A percentile compares a stretch with the other conserved stretches of the same genome.
Evolutionary conservation across 306 rosid genomes (phyloP).

Genomic region (Cajanus cajan): DNA sequence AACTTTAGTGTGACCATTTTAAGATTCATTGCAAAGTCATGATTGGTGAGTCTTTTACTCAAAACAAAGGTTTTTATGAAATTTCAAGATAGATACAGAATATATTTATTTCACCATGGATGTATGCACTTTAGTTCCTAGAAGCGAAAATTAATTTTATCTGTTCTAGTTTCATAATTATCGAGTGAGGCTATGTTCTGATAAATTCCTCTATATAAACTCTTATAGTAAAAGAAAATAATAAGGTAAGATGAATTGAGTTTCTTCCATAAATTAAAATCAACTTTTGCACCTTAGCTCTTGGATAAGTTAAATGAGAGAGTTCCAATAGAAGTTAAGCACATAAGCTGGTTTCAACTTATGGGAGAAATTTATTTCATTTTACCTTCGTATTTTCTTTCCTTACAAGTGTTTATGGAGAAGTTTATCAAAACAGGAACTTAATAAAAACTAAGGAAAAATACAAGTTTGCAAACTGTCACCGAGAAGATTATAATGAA

Average conservation of each 20-base stretch:
- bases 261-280: background rate
- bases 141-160: background rate
- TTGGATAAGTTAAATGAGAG: background rate
- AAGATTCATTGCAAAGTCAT: background rate
- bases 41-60: background rate
- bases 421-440: background rate
- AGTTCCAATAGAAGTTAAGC: background rate
- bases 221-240: background rate
- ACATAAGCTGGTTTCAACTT: background rate
- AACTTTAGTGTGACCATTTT: background rate
- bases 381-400: background rate
- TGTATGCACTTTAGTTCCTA: background rate
- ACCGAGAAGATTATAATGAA: constrained; percentile 4
- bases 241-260: background rate
- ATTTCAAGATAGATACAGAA: background rate
- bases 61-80: background rate
- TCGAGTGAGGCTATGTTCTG: background rate
- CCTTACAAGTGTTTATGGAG: background rate
- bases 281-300: background rate
- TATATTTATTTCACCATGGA: constrained; percentile 4
- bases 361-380: background rate
- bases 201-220: background rate
- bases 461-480: background rate
- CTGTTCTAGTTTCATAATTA: background rate
- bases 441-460: constrained; percentile 10